Evolutionary conservation across 1,139 yeast species (phyloP), one percentile per base, ranked within the genome.

Genomic region (Nakaseomyces kungkrabaensis): DNA sequence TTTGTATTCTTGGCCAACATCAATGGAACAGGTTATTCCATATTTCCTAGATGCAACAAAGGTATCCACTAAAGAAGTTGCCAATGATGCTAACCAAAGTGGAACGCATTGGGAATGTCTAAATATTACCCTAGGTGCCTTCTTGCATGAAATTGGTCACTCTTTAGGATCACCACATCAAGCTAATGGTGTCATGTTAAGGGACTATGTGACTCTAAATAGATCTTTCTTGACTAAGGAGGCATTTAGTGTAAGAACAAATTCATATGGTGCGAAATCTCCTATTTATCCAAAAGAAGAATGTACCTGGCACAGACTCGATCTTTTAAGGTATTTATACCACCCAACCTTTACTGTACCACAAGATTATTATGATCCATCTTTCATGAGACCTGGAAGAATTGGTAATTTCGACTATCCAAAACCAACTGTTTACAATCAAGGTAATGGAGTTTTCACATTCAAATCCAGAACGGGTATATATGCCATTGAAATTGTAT

Each of bases 101-200:
- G 87, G 95, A 1, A 78, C 95, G 1, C 77, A 84, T 50, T 92
- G 96, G 96, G 97, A 89, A 66, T 86, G 95, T 60, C 69, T 85
- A 43, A 84, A 85, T 54, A 77, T 92, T 42, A 88, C 97, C 1
- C 67, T 87, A 63, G 97, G 98, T 42, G 97, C 97, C 0, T 89
- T 88, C 59, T 76, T 90, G 85, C 98, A 92, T 65, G 97, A 92
- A 65, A 83, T 89, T 49, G 97, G 98, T 2, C 97, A 92, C 65
- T 71, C 79, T 31, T 71, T 90, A 41, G 96, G 97, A 0, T 85
- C 94, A 57, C 97, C 97, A 1, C 97, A 92, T 67, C 95, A 89
- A 67, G 85, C 81, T 4, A 72, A 75, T 58, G 97, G 97, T 17
- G 85, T 90, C 26, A 92, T 92, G 97, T 68, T 88, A 44, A 74